Percentiles rank a stretch among this genome's conserved stretches.
Evolutionary conservation across 352 stramenopile genomes (phyloP).

Genomic region (Stephanocyclus meneghinianus): DNA sequence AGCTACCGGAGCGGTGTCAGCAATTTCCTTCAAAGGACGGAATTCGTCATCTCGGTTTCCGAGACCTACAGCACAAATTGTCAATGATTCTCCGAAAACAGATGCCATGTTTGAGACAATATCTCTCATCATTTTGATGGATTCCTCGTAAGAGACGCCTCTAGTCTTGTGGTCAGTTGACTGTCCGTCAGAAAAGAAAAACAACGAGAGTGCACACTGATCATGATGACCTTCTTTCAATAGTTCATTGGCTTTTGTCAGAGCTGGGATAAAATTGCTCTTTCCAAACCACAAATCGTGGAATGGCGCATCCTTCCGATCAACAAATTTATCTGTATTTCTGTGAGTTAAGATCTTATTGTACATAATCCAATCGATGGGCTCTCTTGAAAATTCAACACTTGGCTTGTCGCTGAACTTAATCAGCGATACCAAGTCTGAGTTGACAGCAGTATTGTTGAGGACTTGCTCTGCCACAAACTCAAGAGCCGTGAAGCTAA

Average conservation of each 20-base stretch:
- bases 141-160: slow-evolving; percentile 12
- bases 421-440: slow-evolving; percentile 29
- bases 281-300: slow-evolving; percentile 14
- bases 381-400: slow-evolving; percentile 25
- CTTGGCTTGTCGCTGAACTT: slow-evolving; percentile 20
- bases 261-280: slow-evolving; percentile 56
- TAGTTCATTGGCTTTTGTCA: slow-evolving; percentile 43
- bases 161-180: slow-evolving; percentile 38
- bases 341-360: slow-evolving; percentile 37
- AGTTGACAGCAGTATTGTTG: slow-evolving; percentile 31
- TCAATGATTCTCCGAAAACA: slow-evolving; percentile 36
- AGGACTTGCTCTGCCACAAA: slow-evolving; percentile 31
- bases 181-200: slow-evolving; percentile 58
- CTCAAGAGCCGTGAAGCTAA: slow-evolving; percentile 33
- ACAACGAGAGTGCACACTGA: slow-evolving; percentile 52
- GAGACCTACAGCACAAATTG: slow-evolving; percentile 48
- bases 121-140: slow-evolving; percentile 32
- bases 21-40: slow-evolving; percentile 41
- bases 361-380: slow-evolving; percentile 32
- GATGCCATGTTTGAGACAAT: slow-evolving; percentile 35
- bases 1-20: slow-evolving; percentile 25
- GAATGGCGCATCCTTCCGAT: slow-evolving; percentile 12
- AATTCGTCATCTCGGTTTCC: slow-evolving; percentile 42
- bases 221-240: slow-evolving; percentile 36
- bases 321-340: slow-evolving; percentile 23